Evolutionary conservation across 306 rosid species (phyloP).

Genomic region (Citrullus mucosospermus): DNA sequence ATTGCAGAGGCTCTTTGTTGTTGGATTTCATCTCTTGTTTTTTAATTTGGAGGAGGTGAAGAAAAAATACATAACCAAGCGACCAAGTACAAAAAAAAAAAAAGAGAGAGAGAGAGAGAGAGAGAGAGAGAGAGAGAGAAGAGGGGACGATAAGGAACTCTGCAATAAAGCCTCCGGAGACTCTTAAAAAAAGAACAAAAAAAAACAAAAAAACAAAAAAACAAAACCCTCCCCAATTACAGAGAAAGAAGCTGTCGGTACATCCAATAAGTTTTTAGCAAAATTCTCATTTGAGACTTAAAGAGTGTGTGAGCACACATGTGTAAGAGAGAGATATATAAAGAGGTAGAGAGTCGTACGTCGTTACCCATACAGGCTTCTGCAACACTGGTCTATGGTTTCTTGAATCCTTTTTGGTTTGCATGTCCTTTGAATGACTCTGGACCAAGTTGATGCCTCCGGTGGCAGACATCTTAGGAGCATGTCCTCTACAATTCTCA

Average conservation of each 20-base stretch:
- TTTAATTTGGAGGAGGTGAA: no score
- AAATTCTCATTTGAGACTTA: neutral
- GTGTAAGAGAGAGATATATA: neutral
- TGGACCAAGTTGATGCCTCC: slow-evolving; percentile 68
- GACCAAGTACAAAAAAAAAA: no score
- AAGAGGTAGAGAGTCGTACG: neutral
- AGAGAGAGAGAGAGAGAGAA: no score
- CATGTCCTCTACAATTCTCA: slow-evolving; percentile 56
- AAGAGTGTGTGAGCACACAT: neutral
- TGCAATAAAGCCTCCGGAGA: no score
- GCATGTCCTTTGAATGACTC: slow-evolving; percentile 48
- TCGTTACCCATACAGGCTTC: slow-evolving; percentile 23
- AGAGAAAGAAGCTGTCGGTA: neutral
- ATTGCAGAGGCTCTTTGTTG: neutral
- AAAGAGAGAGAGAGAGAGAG: no score
- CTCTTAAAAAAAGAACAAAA: no score
- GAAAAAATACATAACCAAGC: no score
- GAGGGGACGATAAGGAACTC: no score
- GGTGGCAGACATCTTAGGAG: slow-evolving; percentile 50
- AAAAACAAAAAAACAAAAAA: no score
- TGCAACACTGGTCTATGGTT: slow-evolving; percentile 50
- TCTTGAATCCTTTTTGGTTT: slow-evolving; percentile 34
- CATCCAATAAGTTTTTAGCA: neutral
- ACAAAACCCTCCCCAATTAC: no score
- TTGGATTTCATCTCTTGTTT: neutral